Percentiles rank a stretch among this genome's conserved stretches.
Conservation (phyloP, 345 rosid genomes). For the Aethionema arabicum region DNA sequence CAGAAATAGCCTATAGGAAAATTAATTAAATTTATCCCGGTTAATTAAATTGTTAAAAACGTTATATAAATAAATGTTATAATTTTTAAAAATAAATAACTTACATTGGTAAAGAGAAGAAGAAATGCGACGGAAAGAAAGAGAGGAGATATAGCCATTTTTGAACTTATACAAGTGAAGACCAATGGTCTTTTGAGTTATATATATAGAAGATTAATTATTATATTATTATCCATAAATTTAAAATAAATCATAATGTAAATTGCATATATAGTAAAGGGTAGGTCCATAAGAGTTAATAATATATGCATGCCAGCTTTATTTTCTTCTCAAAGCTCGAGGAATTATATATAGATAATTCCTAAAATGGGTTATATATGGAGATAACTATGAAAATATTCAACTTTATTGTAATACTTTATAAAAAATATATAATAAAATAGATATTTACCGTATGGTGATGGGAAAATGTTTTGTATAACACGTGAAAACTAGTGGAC, state of each 20-base stretch:
- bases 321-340: slow-evolving; percentile 33
- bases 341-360: slow-evolving; percentile 20
- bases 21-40: slow-evolving; percentile 20
- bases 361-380: slow-evolving; percentile 21
- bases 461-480: slow-evolving; percentile 3
- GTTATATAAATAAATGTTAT: neutral
- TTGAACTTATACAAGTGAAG: slow-evolving; percentile 28
- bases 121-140: slow-evolving; percentile 5
- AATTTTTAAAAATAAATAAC: neutral
- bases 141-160: slow-evolving; percentile 33
- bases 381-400: slow-evolving; percentile 1
- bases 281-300: slow-evolving; percentile 30
- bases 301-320: slow-evolving; percentile 38
- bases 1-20: slow-evolving; percentile 23
- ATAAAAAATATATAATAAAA: neutral
- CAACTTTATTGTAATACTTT: slow-evolving; percentile 26
- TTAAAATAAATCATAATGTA: neutral
- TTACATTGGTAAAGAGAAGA: slow-evolving; percentile 17
- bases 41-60: slow-evolving; percentile 9
- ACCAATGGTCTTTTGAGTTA: slow-evolving; percentile 24
- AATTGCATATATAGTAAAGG: slow-evolving; percentile 14
- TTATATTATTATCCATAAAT: slow-evolving; percentile 12
- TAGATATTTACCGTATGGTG: slow-evolving; percentile 1
- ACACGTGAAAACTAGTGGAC: slow-evolving; percentile 27
- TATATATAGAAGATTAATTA: slow-evolving; percentile 25